phyloP scores from a whole-genome alignment of 2,329 filamentous ascomycete genomes.

The Clonostachys chloroleuca region DNA sequence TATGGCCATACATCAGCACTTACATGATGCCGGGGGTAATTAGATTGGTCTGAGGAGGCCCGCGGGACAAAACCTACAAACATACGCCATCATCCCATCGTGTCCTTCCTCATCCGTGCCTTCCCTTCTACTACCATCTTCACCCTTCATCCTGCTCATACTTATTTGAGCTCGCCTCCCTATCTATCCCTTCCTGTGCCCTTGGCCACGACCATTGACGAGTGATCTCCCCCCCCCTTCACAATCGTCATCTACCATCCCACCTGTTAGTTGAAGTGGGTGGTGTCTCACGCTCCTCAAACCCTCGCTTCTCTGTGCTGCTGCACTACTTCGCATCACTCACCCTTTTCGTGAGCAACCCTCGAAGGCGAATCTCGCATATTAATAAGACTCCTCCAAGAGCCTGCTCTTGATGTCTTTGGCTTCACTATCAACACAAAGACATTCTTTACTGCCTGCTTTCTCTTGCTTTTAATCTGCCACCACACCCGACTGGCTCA shows the following conservation, averaged over 20 bases:
- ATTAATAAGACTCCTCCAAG: too few species aligned
- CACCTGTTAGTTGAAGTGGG: too few species aligned
- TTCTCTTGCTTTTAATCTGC: background rate
- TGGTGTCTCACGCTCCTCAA: constrained; percentile 20
- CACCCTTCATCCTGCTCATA: constrained; percentile 17
- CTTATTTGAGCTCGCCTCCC: constrained; percentile 8
- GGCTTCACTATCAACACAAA: too few species aligned
- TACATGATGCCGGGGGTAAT: too few species aligned
- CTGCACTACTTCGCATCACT: constrained; percentile 6
- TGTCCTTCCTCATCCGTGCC: constrained; percentile 9
- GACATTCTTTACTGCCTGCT: background rate
- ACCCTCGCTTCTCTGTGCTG: constrained; percentile 18
- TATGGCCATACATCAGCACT: too few species aligned
- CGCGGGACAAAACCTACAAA: too few species aligned
- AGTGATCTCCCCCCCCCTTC: constrained; percentile 14
- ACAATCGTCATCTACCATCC: constrained; percentile 17
- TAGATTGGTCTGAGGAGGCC: too few species aligned
- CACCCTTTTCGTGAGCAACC: background rate
- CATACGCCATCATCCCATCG: background rate
- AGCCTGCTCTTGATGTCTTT: too few species aligned
- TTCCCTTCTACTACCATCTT: constrained; percentile 27
- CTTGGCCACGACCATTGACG: background rate
- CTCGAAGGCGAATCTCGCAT: too few species aligned
- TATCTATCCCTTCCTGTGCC: constrained; percentile 3
- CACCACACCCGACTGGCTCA: background rate